These are phyloP conservation scores for Rhizophora apiculata DNA, from an alignment of 345 rosid species.

Conservation along the genomic window DNA sequence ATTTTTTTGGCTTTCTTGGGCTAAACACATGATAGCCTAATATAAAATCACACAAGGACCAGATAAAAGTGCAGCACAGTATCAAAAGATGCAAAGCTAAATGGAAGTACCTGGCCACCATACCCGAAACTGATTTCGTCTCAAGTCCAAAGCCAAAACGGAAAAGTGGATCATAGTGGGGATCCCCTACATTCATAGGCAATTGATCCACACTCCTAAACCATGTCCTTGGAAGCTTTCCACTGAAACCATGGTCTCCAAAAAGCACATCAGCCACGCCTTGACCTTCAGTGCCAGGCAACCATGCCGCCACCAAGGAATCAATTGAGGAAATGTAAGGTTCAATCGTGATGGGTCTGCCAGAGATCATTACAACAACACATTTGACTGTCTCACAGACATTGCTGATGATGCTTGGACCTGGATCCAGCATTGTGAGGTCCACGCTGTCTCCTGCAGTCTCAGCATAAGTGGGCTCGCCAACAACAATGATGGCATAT, in stretches of 20 bases:
- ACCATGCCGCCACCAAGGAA: conserved; percentile 29
- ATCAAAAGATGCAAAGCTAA: neutral
- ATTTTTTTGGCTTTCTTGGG: too few species aligned
- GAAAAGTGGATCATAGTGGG: conserved; percentile 30
- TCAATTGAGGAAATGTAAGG: conserved; percentile 22
- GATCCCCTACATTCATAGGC: conserved; percentile 27
- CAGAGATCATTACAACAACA: conserved; percentile 24
- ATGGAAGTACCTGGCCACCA: conserved; percentile 11
- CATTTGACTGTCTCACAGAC: conserved; percentile 26
- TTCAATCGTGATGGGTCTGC: conserved; percentile 23
- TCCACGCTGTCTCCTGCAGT: conserved; percentile 25
- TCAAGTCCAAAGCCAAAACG: conserved; percentile 23
- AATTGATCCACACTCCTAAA: conserved; percentile 26
- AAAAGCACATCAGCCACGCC: conserved; percentile 27
- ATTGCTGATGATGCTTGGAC: conserved; percentile 18
- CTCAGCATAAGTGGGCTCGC: conserved; percentile 27
- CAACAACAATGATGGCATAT: conserved; percentile 27
- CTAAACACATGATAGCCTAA: neutral
- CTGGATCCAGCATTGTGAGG: conserved; percentile 27
- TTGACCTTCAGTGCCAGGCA: conserved; percentile 30
- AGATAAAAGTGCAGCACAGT: neutral
- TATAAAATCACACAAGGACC: neutral
- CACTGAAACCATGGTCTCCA: conserved; percentile 26
- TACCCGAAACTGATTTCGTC: conserved; percentile 6
- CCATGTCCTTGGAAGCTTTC: conserved; percentile 29